phyloP scores from a whole-genome alignment of 495 filamentous ascomycete genomes.

The Penicillium lagena region DNA sequence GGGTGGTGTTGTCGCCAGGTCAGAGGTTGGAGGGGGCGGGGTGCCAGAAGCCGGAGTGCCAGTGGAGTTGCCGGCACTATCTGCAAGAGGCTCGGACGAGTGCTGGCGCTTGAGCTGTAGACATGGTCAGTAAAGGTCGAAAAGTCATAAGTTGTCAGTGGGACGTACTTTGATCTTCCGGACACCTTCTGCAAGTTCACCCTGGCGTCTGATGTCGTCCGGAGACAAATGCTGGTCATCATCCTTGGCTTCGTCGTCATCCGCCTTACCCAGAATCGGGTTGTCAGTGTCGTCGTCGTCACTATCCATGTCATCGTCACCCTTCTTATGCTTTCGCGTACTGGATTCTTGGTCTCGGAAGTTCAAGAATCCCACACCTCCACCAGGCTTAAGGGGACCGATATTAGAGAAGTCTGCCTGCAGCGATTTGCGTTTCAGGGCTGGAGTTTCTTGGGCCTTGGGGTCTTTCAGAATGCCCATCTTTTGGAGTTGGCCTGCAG shows the following conservation, averaged over 20 bases:
- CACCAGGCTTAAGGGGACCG: slow-evolving; percentile 73
- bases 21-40: slow-evolving; percentile 24
- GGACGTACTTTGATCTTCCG: slow-evolving; percentile 80
- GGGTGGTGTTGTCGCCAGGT: slow-evolving; percentile 37
- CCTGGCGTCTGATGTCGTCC: slow-evolving; percentile 77
- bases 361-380: slow-evolving; percentile 81
- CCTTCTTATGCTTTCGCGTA: slow-evolving; percentile 42
- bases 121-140: slow-evolving; percentile 4
- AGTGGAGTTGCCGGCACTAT: slow-evolving; percentile 32
- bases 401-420: slow-evolving; percentile 79
- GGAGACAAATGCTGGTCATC: slow-evolving; percentile 52
- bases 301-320: slow-evolving; percentile 54
- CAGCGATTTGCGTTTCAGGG: slow-evolving; percentile 64
- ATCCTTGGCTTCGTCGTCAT: slow-evolving; percentile 70
- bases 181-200: slow-evolving; percentile 85
- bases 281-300: slow-evolving; percentile 55
- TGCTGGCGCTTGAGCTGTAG: slow-evolving; percentile 88
- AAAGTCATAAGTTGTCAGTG: background rate
- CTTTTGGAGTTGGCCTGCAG: slow-evolving; percentile 79
- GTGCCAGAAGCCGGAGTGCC: slow-evolving; percentile 40
- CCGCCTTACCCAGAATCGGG: slow-evolving; percentile 52
- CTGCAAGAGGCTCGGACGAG: slow-evolving; percentile 67
- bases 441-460: slow-evolving; percentile 51
- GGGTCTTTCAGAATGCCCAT: slow-evolving; percentile 74
- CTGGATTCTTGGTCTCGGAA: slow-evolving; percentile 70